Evolutionary conservation across 2,329 filamentous ascomycete genomes (phyloP).

Genomic region (Aspergillus clavatus): DNA sequence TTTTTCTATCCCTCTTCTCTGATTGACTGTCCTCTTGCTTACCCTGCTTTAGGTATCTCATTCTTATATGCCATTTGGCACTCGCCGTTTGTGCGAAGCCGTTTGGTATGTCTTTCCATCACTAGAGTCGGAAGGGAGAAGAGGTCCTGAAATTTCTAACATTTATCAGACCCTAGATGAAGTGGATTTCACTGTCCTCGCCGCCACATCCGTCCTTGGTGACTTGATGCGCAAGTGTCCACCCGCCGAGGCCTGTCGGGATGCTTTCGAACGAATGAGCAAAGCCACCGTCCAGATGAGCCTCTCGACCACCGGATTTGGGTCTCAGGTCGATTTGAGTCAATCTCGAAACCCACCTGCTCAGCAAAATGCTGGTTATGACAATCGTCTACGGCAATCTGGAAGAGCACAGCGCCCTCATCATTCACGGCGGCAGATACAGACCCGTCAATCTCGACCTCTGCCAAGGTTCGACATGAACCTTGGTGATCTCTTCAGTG

Average conservation of each 20-base stretch:
- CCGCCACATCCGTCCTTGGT: slow-evolving; percentile 84
- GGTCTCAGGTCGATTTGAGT: slow-evolving; percentile 40
- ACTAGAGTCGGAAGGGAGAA: not conserved
- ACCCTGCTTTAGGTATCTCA: slow-evolving; percentile 58
- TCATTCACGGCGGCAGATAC: slow-evolving; percentile 29
- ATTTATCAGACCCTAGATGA: slow-evolving; percentile 71
- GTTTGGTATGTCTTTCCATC: slow-evolving; percentile 59
- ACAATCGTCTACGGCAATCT: slow-evolving; percentile 10
- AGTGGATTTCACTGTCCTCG: slow-evolving; percentile 93
- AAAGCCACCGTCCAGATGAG: slow-evolving; percentile 96
- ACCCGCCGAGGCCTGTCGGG: slow-evolving; percentile 86
- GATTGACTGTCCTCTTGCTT: slow-evolving; percentile 6
- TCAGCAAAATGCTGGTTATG: slow-evolving; percentile 10
- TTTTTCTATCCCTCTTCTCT: slow-evolving; percentile 18
- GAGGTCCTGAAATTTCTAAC: slow-evolving; percentile 9
- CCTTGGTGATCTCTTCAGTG: slow-evolving; percentile 48
- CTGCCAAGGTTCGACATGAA: slow-evolving; percentile 57
- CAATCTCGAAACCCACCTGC: slow-evolving; percentile 17
- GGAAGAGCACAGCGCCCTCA: slow-evolving; percentile 13
- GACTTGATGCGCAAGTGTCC: slow-evolving; percentile 94
- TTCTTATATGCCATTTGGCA: slow-evolving; percentile 98
- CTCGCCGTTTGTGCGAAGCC: slow-evolving; percentile 78
- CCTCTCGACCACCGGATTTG: slow-evolving; percentile 78
- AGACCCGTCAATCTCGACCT: slow-evolving; percentile 39
- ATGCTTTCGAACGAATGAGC: slow-evolving; percentile 91